phyloP scores from a whole-genome alignment of 495 filamentous ascomycete species.

The Platismatia glauca region DNA sequence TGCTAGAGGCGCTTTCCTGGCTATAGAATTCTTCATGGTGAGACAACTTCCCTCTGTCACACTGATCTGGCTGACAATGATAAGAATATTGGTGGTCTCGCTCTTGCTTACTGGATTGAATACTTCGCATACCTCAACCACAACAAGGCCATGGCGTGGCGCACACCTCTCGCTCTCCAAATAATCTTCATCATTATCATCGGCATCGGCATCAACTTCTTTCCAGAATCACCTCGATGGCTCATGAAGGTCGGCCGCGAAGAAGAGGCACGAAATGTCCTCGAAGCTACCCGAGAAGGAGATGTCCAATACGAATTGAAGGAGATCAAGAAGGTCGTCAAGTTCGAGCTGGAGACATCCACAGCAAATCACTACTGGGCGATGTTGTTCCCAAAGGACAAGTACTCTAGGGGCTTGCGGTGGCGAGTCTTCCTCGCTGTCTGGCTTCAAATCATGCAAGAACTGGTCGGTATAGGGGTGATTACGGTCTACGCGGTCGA shows the following conservation, averaged over 20 bases:
- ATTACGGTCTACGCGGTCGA: constrained; percentile 37
- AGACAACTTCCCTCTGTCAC: constrained; percentile 36
- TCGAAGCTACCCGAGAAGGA: constrained; percentile 28
- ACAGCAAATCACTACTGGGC: constrained; percentile 22
- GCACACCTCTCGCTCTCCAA: constrained; percentile 38
- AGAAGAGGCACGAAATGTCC: constrained; percentile 44
- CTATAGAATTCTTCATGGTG: constrained; percentile 51
- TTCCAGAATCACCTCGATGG: constrained; percentile 55
- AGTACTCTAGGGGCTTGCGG: constrained; percentile 38
- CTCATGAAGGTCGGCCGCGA: constrained; percentile 45
- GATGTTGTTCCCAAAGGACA: constrained; percentile 30
- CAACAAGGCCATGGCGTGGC: constrained; percentile 35
- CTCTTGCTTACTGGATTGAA: constrained; percentile 54
- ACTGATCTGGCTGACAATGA: constrained; percentile 37
- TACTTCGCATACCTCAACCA: constrained; percentile 44
- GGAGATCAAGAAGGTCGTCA: constrained; percentile 27
- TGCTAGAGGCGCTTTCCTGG: constrained; percentile 58
- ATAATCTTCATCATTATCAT: constrained; percentile 45
- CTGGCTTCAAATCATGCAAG: constrained; percentile 47
- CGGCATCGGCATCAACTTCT: constrained; percentile 45
- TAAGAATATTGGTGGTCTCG: constrained; percentile 46
- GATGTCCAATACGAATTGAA: constrained; percentile 29
- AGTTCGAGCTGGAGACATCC: constrained; percentile 26
- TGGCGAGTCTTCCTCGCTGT: constrained; percentile 49
- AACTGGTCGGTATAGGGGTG: constrained; percentile 34